Conservation (phyloP, 192 early-diverging fungal species). For the Geosiphon pyriformis region DNA sequence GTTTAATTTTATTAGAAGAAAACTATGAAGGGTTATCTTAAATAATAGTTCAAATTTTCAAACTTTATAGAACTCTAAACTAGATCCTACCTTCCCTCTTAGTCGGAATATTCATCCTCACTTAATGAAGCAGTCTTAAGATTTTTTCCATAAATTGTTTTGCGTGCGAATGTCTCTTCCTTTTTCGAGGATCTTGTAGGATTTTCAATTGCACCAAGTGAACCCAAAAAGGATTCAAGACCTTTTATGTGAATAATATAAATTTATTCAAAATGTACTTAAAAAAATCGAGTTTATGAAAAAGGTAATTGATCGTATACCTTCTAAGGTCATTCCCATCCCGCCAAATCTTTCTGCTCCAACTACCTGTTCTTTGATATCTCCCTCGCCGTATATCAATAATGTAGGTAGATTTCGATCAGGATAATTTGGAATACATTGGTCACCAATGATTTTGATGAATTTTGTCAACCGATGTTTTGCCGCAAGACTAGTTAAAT, state of each 20-base stretch:
- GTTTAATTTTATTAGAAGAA: too few relatives aligned
- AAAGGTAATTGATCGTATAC: conserved; percentile 31
- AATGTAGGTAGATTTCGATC: conserved; percentile 84
- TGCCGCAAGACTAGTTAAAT: conserved; percentile 65
- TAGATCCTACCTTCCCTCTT: too few relatives aligned
- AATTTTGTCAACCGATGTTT: conserved; percentile 89
- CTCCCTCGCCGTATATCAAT: conserved; percentile 86
- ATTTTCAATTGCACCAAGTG: conserved; percentile 12
- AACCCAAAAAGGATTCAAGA: conserved; percentile 17
- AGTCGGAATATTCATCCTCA: neutral
- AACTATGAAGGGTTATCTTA: too few relatives aligned
- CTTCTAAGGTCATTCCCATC: conserved; percentile 66
- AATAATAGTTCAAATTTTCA: too few relatives aligned
- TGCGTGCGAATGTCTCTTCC: neutral
- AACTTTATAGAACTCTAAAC: too few relatives aligned
- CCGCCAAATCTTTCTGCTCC: conserved; percentile 77
- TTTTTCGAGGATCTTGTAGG: neutral
- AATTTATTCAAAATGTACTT: neutral
- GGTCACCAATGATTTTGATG: conserved; percentile 84
- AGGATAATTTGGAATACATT: conserved; percentile 94
- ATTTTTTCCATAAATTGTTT: conserved; percentile 9
- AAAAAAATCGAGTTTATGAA: too few relatives aligned
- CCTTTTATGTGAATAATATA: neutral
- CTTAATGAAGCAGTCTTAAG: conserved; percentile 1
- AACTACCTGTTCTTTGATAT: conserved; percentile 79